Conservation (phyloP, 257 asterid genomes). For the Petrea volubilis region DNA sequence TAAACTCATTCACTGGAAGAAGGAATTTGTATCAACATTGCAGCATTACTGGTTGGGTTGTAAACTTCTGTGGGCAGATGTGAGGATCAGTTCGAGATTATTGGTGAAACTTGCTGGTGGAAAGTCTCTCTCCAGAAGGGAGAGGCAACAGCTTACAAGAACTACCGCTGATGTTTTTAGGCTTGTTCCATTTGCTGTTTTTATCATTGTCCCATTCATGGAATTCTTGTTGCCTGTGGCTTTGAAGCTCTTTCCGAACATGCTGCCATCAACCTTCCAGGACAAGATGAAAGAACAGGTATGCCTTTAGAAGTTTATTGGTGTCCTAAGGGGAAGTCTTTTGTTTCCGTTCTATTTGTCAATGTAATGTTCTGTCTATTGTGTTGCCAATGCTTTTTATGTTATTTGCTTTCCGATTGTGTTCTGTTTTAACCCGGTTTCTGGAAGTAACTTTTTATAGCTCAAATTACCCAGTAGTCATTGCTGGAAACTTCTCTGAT, state of each 20-base stretch:
- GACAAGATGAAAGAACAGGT: constrained; percentile 98
- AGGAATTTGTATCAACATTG: constrained; percentile 76
- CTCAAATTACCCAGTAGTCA: constrained; percentile 3
- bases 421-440: constrained; percentile 2
- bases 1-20: constrained; percentile 76
- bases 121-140: constrained; percentile 83
- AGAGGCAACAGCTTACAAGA: constrained; percentile 88
- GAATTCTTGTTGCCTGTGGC: constrained; percentile 84
- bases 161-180: constrained; percentile 96
- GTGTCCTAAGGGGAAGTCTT: constrained; percentile 9
- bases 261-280: constrained; percentile 93
- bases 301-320: constrained; percentile 25
- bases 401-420: constrained; percentile 6
- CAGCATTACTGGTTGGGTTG: constrained; percentile 90
- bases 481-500: not conserved
- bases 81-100: constrained; percentile 84
- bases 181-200: constrained; percentile 90
- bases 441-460: not conserved
- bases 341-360: not conserved
- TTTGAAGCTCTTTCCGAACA: constrained; percentile 85
- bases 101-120: constrained; percentile 83
- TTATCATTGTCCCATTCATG: constrained; percentile 87
- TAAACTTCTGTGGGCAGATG: constrained; percentile 93
- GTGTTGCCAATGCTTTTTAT: not conserved
- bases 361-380: constrained; percentile 3